A percentile compares a stretch with the other conserved stretches of the same genome.
These are phyloP conservation scores for Leccinum subgranulosum DNA, from an alignment of 768 basidiomycete genomes.

Conservation along the genomic window DNA sequence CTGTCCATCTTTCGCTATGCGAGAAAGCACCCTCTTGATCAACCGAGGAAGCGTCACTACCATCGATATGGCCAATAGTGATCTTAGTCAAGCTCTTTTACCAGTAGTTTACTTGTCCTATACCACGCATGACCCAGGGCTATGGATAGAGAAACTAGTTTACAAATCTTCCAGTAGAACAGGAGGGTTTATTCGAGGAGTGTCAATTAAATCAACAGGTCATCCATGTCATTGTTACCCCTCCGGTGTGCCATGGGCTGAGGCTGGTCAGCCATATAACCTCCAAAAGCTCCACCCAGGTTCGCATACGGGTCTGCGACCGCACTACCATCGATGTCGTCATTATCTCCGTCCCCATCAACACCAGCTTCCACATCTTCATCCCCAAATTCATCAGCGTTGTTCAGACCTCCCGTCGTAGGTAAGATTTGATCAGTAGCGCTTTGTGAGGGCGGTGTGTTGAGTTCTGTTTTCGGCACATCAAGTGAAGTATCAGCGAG, in stretches of 20 bases:
- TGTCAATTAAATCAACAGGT: constrained; percentile 54
- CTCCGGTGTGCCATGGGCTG: constrained; percentile 50
- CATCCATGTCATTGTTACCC: constrained; percentile 55
- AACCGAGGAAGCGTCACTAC: neutral
- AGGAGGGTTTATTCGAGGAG: neutral
- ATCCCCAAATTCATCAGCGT: constrained; percentile 17
- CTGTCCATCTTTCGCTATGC: neutral
- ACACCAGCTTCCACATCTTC: constrained; percentile 22
- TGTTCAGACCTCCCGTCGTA: neutral
- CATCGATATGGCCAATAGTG: neutral
- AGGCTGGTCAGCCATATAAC: constrained; percentile 71
- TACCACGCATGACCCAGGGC: constrained; percentile 7
- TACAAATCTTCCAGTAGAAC: neutral
- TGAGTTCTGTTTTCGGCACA: constrained; percentile 32
- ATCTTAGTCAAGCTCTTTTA: neutral
- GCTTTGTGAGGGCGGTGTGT: constrained; percentile 24
- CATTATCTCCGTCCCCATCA: constrained; percentile 43
- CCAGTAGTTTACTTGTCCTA: neutral
- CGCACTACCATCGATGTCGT: constrained; percentile 32
- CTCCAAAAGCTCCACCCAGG: constrained; percentile 72
- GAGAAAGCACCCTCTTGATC: neutral
- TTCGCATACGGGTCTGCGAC: constrained; percentile 77
- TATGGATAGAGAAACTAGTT: constrained; percentile 1
- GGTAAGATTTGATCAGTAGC: constrained; percentile 11
- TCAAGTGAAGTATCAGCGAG: constrained; percentile 24